Evolutionary conservation across 2,329 filamentous ascomycete species (phyloP), one percentile per base, ranked within the genome.

Genomic region (Diaporthe velutina): DNA sequence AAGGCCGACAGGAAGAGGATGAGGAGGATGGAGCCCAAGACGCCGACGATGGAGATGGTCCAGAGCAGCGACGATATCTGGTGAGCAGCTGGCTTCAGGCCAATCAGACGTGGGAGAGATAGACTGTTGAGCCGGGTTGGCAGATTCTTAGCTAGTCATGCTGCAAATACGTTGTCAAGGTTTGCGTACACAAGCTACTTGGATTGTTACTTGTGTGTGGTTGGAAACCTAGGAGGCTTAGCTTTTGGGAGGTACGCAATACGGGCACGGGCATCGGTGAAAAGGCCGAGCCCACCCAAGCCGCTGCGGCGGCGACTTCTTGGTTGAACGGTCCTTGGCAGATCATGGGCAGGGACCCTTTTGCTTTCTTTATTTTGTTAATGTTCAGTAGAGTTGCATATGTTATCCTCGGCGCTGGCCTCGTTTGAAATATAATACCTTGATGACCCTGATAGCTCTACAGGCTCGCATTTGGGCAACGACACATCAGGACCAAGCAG

Each of bases 1-100:
- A 91, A 88, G 82, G 89, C 90, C 76, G 93, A 96, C 80, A 85
- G 93, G 38, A 95, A 93, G 88, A 87, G 89, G 81, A 92, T 91
- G 87, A 90, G 87, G 86, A 91, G 88, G 81, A 83, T 91, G 80
- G 88, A 91, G 78, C 90, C 90, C 74, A 91, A 91, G 85, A 92
- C 90, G 68, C 91, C 91, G 5, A 90, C 90, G 0, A 78, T 90
- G 80, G 86, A 90, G 79, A 88, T 93, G 89, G 92, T 94, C 10
- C 84, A 85, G 83, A 89, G 86, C 78, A 85, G 86, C 22, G 90
- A 92, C 2, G 93, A 94, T 17, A 81, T 93, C 48, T 94, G 93
- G 93, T 91, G 83, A 60, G 45, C 28, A 9, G 57, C 35, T 45
- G 52, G 45, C 55, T 40, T 10, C n/a, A n/a, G 25, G 35, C 28